phyloP scores from a whole-genome alignment of 73 alveolate genomes.

The Paramecium tetraurelia region DNA sequence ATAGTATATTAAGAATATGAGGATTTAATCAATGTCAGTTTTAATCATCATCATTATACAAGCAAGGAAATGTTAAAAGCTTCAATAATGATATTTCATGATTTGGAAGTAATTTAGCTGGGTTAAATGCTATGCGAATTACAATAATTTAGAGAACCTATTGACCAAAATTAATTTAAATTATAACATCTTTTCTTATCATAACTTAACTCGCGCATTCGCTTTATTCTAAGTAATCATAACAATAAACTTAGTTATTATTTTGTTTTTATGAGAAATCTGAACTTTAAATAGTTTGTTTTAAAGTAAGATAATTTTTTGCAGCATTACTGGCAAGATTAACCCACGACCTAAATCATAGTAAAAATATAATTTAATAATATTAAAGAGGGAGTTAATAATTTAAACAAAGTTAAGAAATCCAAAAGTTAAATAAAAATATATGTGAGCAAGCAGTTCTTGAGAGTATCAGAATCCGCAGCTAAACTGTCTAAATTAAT shows the following conservation, averaged over 20 bases:
- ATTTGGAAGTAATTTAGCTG: neutral
- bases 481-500: neutral
- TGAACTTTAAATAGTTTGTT: neutral
- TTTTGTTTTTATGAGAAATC: constrained; percentile 41
- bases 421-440: neutral
- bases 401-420: constrained; percentile 46
- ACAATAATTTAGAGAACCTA: neutral
- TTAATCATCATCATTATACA: neutral
- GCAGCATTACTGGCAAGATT: constrained; percentile 38
- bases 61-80: neutral
- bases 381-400: constrained; percentile 48
- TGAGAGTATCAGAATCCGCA: constrained; percentile 16
- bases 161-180: neutral
- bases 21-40: neutral
- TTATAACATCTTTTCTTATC: constrained; percentile 51
- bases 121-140: neutral
- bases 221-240: constrained; percentile 6
- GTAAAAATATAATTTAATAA: neutral
- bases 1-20: neutral
- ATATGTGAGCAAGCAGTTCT: constrained; percentile 44
- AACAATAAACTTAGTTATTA: neutral
- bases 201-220: constrained; percentile 52
- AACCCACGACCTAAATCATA: constrained; percentile 46
- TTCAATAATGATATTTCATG: neutral
- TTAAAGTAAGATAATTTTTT: neutral